Evolutionary conservation across 1,284 basidiomycete species (phyloP).

Genomic region (Meira miltonrushii): DNA sequence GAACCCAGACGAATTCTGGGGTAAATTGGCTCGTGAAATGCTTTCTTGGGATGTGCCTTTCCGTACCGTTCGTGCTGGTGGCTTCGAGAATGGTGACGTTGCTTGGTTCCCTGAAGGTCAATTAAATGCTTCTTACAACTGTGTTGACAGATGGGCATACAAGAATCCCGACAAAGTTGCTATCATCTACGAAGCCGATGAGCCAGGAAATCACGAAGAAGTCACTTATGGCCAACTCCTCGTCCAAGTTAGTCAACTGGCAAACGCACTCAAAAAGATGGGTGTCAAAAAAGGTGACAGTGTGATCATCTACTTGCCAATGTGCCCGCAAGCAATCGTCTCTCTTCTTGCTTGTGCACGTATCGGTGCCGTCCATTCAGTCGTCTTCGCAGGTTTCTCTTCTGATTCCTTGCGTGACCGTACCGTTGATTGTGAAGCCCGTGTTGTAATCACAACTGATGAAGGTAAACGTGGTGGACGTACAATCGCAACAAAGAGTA

Average conservation of each 20-base stretch:
- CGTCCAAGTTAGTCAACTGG: slow-evolving; percentile 71
- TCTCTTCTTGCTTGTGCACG: slow-evolving; percentile 96
- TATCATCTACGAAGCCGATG: slow-evolving; percentile 98
- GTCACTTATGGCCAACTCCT: slow-evolving; percentile 79
- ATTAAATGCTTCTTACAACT: slow-evolving; percentile 81
- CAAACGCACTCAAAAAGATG: slow-evolving; percentile 83
- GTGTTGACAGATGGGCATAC: slow-evolving; percentile 92
- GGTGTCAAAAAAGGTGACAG: slow-evolving; percentile 94
- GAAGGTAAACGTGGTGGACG: slow-evolving; percentile 94
- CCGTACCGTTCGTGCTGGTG: slow-evolving; percentile 76
- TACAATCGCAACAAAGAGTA: slow-evolving; percentile 84
- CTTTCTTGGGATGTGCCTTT: slow-evolving; percentile 89
- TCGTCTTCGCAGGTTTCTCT: slow-evolving; percentile 95
- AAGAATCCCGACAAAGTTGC: slow-evolving; percentile 86
- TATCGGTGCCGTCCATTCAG: slow-evolving; percentile 96
- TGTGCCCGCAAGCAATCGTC: slow-evolving; percentile 68
- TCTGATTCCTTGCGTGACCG: slow-evolving; percentile 94
- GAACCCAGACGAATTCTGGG: slow-evolving; percentile 41
- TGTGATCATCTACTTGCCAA: slow-evolving; percentile 61
- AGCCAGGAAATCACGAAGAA: slow-evolving; percentile 73
- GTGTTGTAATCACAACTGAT: slow-evolving; percentile 89
- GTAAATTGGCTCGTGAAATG: slow-evolving; percentile 63
- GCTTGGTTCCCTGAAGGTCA: slow-evolving; percentile 70
- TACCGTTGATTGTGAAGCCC: slow-evolving; percentile 79
- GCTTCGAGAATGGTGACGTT: slow-evolving; percentile 80